Base-by-base conservation (phyloP, 345 rosid genomes). In the Pistacia atlantica region DNA sequence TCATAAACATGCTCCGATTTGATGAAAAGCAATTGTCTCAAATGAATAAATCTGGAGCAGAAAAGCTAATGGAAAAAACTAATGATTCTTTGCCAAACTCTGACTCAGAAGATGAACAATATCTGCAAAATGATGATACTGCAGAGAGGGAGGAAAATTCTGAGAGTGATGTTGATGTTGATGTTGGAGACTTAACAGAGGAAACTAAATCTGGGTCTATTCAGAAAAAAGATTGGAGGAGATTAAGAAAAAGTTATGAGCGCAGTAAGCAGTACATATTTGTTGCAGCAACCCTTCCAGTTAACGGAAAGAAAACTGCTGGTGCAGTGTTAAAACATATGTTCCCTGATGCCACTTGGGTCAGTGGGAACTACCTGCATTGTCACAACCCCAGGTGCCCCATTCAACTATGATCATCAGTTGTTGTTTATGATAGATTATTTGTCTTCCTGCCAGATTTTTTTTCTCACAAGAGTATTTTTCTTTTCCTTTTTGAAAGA, bases 281-380 rank as follows among this genome's bases (percentile, higher is more conserved):
- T 80, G 91, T 96, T 79, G 99, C 99, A 46, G 99, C 99, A 31
- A 96, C 99, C 48, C 97, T 96, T 80, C 99, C 99, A 2, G 74
- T 87, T 72, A 96, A 96, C 22, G 99, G 99, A 73, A 93, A 91
- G 88, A 92, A 83, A 79, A 96, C 99, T 70, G 97, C 98, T 10
- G 99, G 98, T 3, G 99, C 88, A 55, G 80, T 93, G 79, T 80
- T 96, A 84, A 96, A 92, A 81, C 82, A 84, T 76, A 92, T 96
- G 95, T 93, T 96, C 83, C 97, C 93, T 37, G 92, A 91, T 86
- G 98, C 98, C 74, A 65, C 14, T 72, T 93, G 98, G 98, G 83
- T 93, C 80, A 92, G 88, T 72, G 98, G 99, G 81, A 92, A 75
- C 84, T 96, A 89, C 78, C 99, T 96, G 75, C 99, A 96, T 80